Base-by-base conservation (phyloP, 768 basidiomycete genomes). In the Tylopilus plumbeoviolaceoides region DNA sequence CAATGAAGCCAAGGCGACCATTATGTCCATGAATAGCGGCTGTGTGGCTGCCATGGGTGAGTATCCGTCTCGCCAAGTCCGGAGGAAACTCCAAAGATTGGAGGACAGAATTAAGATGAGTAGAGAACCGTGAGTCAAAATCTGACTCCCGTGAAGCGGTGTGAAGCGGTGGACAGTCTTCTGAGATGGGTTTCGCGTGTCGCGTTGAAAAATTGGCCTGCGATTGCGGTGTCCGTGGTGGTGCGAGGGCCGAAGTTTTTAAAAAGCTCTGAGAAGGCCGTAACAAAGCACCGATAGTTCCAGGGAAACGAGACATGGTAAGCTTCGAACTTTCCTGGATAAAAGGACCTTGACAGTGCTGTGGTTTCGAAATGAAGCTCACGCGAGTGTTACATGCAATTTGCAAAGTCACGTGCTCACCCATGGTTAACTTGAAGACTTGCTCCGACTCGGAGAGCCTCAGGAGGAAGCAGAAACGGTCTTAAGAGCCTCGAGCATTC, bases 31-130 rank as follows among this genome's bases (percentile, higher is more conserved):
- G 68, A 44, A 66, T 56, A 27, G 88, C 85, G 50, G 80, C 74
- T 44, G 75, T 79, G 69, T 89, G 90, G 69, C 87, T 89, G 7
- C 77, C 75, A 64, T 93, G 91, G 3, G 91, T 93, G 57, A 92
- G 72, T 56, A 89, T 76, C 53, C 90, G 81, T 57, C 76, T 76
- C 8, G 88, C 85, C 43, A 91, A 74, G 57, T 87, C 85, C 5
- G 75, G 74, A 12, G 87, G 81, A 67, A 93, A 92, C 45, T 79
- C 71, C 44, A 92, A 73, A 14, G 84, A 79, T 5, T 78, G 69
- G 59, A 89, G 90, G 48, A 87, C 71, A 31, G 75, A 71, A 60
- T 82, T 75, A 35, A 89, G 73, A 66, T 91, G 85, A 31, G 77
- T 71, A 25, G 77, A 66, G 39, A 83, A 71, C 39, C 51, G 63